Conservation (phyloP, 2,329 filamentous ascomycete genomes). For the Fusarium pseudonygamai region DNA sequence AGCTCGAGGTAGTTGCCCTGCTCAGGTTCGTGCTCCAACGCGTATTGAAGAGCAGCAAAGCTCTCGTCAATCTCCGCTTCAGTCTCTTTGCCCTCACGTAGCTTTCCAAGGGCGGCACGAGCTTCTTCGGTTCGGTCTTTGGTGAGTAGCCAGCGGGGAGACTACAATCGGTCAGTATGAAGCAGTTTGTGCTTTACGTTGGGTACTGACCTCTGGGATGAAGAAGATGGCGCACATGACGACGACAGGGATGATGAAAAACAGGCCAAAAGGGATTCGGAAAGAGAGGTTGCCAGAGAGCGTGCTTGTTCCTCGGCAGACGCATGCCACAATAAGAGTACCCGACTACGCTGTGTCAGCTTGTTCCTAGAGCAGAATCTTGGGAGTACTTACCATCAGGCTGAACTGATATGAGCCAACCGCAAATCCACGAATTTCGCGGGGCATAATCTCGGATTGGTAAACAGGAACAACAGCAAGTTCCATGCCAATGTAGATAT, state of each 20-base stretch:
- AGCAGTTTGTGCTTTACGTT: no score
- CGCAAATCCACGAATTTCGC: constrained; percentile 48
- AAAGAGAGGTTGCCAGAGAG: constrained; percentile 34
- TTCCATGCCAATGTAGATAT: constrained; percentile 39
- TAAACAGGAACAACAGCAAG: constrained; percentile 46
- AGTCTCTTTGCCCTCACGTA: constrained; percentile 31
- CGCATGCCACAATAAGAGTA: constrained; percentile 39
- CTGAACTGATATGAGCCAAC: constrained; percentile 49
- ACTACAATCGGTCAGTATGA: neutral
- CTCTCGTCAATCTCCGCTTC: constrained; percentile 29
- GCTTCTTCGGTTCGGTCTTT: constrained; percentile 34
- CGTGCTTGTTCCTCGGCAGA: constrained; percentile 33
- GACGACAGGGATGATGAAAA: constrained; percentile 34
- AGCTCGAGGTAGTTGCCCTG: constrained; percentile 29
- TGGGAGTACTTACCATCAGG: constrained; percentile 21
- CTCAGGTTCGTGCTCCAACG: constrained; percentile 29
- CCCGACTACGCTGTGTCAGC: neutral
- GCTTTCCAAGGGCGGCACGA: neutral
- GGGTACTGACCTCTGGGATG: no score
- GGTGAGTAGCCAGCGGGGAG: constrained; percentile 38
- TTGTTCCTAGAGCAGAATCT: no score
- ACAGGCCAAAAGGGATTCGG: constrained; percentile 34
- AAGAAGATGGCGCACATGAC: constrained; percentile 33
- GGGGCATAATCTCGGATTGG: constrained; percentile 45
- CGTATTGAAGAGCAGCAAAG: neutral